Base-by-base conservation (phyloP, 108 stramenopile genomes). In the Cyclostephanos invisitatus region DNA sequence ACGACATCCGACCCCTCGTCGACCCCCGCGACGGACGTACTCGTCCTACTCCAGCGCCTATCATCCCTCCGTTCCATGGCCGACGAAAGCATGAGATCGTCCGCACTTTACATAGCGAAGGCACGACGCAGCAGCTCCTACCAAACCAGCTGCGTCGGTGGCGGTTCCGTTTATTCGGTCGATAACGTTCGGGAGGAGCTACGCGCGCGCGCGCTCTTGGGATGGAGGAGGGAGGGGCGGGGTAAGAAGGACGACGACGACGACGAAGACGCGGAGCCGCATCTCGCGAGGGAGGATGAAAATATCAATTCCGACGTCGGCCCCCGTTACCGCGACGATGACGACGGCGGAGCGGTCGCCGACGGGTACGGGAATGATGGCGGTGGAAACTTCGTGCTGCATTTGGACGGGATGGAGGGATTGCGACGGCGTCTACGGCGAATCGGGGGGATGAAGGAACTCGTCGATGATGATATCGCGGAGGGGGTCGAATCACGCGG, bases 121-220 rank as follows among this genome's bases (percentile, higher is more conserved):
- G 79, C 79, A 20, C 67, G 79, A 24, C 79, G 71, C 29, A 51
- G 72, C 58, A 67, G 79, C 9, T 62, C 68, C 18, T 80, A 73
- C 59, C 79, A 80, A 74, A 40, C 61, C 12, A 64, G 65, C 17
- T 59, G 70, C 21, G 67, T 67, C 18, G 77, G 70, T 2, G 32
- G 42, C 7, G 25, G 22, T 11, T 63, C 68, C 40, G 71, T 69
- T 18, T 78, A 63, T 38, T 72, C 78, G 7, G 48, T 54, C 14
- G 69, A 78, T 9, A 44, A 67, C 53, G 79, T 80, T 7, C 24
- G 79, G 2, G 79, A 80, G 37, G 63, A 80, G 51, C 71, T 80
- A 0, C 44, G 62, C 2, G 72, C 79, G 9, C 62, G 57, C 61
- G 68, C 79, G 8, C 2, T 74, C 1, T 49, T 80, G 48, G 79